Conservation (phyloP, 306 rosid genomes). For the Inga laurina region DNA sequence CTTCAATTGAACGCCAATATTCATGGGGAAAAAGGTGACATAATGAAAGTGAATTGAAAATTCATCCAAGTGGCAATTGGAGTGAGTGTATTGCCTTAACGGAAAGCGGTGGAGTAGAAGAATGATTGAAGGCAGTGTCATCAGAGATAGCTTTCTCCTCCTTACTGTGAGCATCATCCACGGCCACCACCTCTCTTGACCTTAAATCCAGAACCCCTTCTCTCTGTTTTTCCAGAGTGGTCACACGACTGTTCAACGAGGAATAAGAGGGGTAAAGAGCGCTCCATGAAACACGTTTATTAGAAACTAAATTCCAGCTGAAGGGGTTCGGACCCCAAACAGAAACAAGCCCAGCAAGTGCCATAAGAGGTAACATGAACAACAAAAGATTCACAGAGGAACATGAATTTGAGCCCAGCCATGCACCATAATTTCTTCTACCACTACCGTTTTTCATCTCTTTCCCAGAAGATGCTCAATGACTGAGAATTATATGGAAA, state of each 20-base stretch:
- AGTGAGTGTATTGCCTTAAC: conserved; percentile 35
- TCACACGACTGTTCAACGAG: neutral
- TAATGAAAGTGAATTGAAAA: neutral
- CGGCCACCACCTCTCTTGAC: conserved; percentile 42
- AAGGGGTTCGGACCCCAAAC: conserved; percentile 54
- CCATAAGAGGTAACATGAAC: conserved; percentile 51
- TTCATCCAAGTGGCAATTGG: neutral
- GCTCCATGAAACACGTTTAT: conserved; percentile 23
- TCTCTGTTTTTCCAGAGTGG: conserved; percentile 9
- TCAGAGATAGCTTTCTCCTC: conserved; percentile 54
- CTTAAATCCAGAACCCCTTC: conserved; percentile 33
- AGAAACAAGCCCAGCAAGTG: conserved; percentile 57
- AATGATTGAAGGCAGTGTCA: conserved; percentile 45
- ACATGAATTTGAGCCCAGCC: conserved; percentile 32
- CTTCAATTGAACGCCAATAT: neutral
- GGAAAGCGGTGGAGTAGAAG: conserved; percentile 56
- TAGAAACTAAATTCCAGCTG: conserved; percentile 32
- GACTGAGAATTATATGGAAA: neutral
- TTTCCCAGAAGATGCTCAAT: neutral
- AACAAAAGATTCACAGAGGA: conserved; percentile 47
- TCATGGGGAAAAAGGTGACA: neutral
- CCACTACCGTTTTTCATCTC: conserved; percentile 20
- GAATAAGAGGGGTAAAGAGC: conserved; percentile 31
- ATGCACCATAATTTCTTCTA: conserved; percentile 29
- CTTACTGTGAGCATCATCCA: conserved; percentile 28